These are phyloP conservation scores for Umbelopsis sp. DNA, from an alignment of 371 early-diverging fungal species.

Conservation along the genomic window DNA sequence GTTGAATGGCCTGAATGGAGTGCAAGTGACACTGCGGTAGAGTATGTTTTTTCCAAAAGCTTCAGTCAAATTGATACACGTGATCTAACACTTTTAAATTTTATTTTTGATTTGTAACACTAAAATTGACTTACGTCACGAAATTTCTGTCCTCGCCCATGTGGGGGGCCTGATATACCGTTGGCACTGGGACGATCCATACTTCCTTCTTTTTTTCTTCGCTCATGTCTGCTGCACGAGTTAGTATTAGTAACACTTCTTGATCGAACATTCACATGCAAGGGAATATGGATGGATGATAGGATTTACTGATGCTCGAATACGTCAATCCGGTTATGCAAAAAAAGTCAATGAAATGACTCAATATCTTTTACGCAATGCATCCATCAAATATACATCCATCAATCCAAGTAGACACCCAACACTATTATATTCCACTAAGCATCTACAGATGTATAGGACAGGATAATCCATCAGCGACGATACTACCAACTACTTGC, in stretches of 20 bases:
- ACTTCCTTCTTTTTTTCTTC: slow-evolving; percentile 12
- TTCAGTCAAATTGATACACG: not conserved
- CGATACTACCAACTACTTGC: not conserved
- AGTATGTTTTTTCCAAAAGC: not conserved
- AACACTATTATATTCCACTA: not conserved
- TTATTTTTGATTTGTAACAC: not conserved
- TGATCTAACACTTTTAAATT: not conserved
- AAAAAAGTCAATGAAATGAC: not conserved
- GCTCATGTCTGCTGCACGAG: slow-evolving; percentile 9
- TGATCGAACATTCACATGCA: not conserved
- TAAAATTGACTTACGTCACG: not conserved
- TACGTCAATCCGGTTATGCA: not conserved
- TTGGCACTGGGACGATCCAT: not conserved
- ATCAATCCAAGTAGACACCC: not conserved
- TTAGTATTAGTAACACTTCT: not conserved
- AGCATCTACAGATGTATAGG: too few relatives aligned
- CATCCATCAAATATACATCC: slow-evolving; percentile 1
- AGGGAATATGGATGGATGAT: slow-evolving; percentile 3
- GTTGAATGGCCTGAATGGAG: not conserved
- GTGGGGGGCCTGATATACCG: not conserved
- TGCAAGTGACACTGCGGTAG: slow-evolving; percentile 3
- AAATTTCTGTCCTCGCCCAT: not conserved
- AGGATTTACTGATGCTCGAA: not conserved
- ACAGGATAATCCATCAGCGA: too few relatives aligned
- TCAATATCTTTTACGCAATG: not conserved